These are phyloP conservation scores for Raffaelea arxii DNA, from an alignment of 2,329 filamentous ascomycete species.

Conservation along the genomic window DNA sequence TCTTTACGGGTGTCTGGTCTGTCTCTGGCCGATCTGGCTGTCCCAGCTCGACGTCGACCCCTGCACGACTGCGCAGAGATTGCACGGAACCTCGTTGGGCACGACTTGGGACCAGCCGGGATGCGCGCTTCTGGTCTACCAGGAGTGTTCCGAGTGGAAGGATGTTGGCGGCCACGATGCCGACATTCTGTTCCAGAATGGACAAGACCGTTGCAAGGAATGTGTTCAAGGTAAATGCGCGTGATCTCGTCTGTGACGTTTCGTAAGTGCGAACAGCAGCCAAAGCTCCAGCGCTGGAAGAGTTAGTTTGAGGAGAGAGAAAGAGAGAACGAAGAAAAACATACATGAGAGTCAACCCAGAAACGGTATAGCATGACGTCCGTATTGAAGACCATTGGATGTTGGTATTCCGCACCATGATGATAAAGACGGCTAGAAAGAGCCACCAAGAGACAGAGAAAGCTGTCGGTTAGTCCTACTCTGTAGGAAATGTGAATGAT, in stretches of 20 bases:
- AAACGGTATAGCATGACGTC: slow-evolving; percentile 25
- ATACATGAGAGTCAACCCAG: slow-evolving; percentile 19
- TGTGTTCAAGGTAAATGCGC: slow-evolving; percentile 19
- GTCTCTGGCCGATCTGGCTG: not conserved
- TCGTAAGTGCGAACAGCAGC: slow-evolving; percentile 25
- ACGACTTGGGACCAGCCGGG: not conserved
- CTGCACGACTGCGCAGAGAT: not conserved
- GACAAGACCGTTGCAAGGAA: slow-evolving; percentile 23
- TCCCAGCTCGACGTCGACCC: slow-evolving; percentile 6
- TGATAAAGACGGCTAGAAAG: slow-evolving; percentile 24
- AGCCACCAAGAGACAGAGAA: slow-evolving; percentile 26
- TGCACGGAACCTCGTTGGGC: slow-evolving; percentile 8
- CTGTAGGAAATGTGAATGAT: not conserved
- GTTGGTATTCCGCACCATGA: slow-evolving; percentile 20
- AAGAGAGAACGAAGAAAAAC: slow-evolving; percentile 5
- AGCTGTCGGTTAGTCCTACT: slow-evolving; percentile 12
- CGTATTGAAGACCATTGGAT: slow-evolving; percentile 17
- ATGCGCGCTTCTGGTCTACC: slow-evolving; percentile 10
- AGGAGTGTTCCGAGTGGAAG: slow-evolving; percentile 24
- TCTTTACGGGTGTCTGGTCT: slow-evolving; percentile 9
- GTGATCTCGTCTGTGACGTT: slow-evolving; percentile 18
- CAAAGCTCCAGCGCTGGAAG: slow-evolving; percentile 20
- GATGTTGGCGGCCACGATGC: slow-evolving; percentile 26
- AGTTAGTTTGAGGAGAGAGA: not conserved
- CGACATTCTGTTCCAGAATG: slow-evolving; percentile 26